phyloP scores from a whole-genome alignment of 148 eudicot species.

The Simmondsia chinensis region DNA sequence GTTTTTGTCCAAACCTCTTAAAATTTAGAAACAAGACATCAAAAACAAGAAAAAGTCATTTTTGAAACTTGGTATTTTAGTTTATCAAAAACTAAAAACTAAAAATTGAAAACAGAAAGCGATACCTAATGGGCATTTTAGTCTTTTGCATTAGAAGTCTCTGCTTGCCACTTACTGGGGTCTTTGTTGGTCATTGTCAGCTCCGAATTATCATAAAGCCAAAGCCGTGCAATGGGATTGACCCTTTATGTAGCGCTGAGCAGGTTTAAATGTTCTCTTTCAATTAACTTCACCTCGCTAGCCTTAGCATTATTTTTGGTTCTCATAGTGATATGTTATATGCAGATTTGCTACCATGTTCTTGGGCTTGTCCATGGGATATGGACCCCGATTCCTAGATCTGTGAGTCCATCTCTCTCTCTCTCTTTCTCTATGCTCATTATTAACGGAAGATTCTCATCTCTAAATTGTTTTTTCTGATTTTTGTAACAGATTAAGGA shows the following conservation, averaged over 20 bases:
- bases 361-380: conserved; percentile 93
- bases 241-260: conserved; percentile 83
- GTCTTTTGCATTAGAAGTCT: no score
- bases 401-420: conserved; percentile 44
- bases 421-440: neutral
- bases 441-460: neutral
- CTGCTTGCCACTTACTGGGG: no score
- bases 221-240: conserved; percentile 69
- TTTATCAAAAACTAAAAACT: no score
- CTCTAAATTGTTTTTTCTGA: neutral
- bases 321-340: conserved; percentile 4
- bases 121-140: no score
- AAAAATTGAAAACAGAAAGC: no score
- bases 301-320: neutral
- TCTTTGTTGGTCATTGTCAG: conserved; percentile 26
- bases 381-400: conserved; percentile 93
- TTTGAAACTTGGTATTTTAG: no score
- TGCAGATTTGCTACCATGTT: conserved; percentile 92
- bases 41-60: no score
- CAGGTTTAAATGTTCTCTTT: conserved; percentile 42
- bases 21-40: no score
- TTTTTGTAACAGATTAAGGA: conserved; percentile 72
- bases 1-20: no score
- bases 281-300: neutral
- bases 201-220: conserved; percentile 82